These are phyloP conservation scores for Coelastrella sp. DNA, from an alignment of 139 green algal genomes.

Conservation along the genomic window DNA sequence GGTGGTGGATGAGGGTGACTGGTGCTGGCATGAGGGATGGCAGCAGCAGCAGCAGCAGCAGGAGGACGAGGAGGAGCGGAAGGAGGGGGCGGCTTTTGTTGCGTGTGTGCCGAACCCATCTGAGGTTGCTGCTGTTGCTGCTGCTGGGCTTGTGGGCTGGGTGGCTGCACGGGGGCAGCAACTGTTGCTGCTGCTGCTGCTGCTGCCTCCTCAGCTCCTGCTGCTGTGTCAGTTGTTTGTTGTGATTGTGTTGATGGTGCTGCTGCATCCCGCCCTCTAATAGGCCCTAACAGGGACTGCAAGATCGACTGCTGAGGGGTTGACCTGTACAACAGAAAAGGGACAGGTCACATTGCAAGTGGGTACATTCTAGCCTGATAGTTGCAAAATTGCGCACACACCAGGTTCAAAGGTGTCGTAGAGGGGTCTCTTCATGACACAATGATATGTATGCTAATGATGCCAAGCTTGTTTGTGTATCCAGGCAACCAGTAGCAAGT, in stretches of 20 bases:
- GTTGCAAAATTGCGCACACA: no score
- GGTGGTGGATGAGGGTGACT: background rate
- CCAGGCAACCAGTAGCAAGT: no score
- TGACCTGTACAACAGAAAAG: background rate
- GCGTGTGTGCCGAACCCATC: background rate
- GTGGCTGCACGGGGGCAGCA: background rate
- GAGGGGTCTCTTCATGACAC: no score
- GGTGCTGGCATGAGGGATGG: background rate
- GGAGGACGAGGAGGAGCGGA: background rate
- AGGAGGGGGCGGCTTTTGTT: background rate
- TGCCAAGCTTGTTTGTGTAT: no score
- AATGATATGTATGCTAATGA: no score
- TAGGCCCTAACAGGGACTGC: conserved; percentile 14
- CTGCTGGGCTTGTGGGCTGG: background rate
- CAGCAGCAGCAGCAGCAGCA: background rate
- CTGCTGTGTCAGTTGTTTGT: background rate
- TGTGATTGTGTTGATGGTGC: background rate
- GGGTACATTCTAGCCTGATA: no score
- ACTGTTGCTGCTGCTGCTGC: conserved; percentile 21
- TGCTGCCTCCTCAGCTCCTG: conserved; percentile 3
- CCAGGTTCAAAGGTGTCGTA: no score
- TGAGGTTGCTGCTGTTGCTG: conserved; percentile 26
- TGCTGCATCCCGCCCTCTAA: background rate
- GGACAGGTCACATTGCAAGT: background rate
- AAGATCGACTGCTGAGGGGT: conserved; percentile 26